Percentiles rank a stretch among this genome's conserved stretches.
These are phyloP conservation scores for Globisporangium paddicum DNA, from an alignment of 352 stramenopile species.

Conservation along the genomic window DNA sequence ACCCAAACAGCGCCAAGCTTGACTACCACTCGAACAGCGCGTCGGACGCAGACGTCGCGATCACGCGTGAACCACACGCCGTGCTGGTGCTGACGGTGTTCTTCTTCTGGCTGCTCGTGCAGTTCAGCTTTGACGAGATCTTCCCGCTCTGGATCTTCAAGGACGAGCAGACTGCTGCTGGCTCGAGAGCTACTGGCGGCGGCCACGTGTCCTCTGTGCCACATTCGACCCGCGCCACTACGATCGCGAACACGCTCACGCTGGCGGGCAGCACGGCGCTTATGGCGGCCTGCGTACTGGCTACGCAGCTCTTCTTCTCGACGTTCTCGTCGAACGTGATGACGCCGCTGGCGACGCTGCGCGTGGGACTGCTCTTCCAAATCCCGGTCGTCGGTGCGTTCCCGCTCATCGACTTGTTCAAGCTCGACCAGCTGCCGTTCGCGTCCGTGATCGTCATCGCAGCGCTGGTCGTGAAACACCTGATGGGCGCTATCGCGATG, in stretches of 20 bases:
- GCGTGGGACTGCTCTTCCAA: constrained; percentile 71
- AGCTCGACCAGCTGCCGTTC: constrained; percentile 59
- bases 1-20: constrained; percentile 11
- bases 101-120: constrained; percentile 67
- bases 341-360: constrained; percentile 72
- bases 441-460: constrained; percentile 52
- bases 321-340: constrained; percentile 62
- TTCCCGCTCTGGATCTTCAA: constrained; percentile 79
- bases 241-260: constrained; percentile 59
- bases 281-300: constrained; percentile 46
- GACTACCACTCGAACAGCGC: not conserved
- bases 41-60: constrained; percentile 41
- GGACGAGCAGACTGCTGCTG: constrained; percentile 21
- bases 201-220: constrained; percentile 12
- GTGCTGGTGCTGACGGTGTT: constrained; percentile 64
- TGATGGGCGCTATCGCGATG: constrained; percentile 50
- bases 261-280: constrained; percentile 44
- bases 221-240: constrained; percentile 26
- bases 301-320: constrained; percentile 44
- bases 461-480: constrained; percentile 60
- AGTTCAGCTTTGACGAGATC: constrained; percentile 78
- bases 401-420: constrained; percentile 66
- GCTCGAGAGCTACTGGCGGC: not conserved
- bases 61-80: constrained; percentile 60
- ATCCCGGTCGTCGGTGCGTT: constrained; percentile 65